phyloP scores from a whole-genome alignment of 2,329 filamentous ascomycete genomes.

The Pezicula neosporulosa region DNA sequence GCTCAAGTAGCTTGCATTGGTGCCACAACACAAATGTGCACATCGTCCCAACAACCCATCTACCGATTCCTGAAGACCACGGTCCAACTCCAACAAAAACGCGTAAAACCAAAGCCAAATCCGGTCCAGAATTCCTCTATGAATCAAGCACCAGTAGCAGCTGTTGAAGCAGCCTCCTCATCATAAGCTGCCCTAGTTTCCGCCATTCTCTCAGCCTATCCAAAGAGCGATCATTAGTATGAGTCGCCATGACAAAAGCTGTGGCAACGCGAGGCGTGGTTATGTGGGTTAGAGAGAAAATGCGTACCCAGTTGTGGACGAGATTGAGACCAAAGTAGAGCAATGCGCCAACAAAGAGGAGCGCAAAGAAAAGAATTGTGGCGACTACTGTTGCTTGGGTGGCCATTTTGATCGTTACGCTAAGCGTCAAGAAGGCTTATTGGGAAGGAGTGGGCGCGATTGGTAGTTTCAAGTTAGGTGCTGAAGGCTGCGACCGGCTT shows the following conservation, averaged over 20 bases:
- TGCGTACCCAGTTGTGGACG: constrained; percentile 2
- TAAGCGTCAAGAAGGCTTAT: too few species aligned
- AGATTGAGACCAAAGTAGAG: background rate
- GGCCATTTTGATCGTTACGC: background rate
- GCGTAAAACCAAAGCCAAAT: background rate
- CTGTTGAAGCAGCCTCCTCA: constrained; percentile 1
- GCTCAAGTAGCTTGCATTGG: background rate
- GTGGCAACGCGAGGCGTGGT: too few species aligned
- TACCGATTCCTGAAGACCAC: too few species aligned
- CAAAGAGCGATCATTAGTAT: background rate
- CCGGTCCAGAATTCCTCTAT: background rate
- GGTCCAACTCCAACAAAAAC: too few species aligned
- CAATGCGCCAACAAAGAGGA: background rate
- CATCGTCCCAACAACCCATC: too few species aligned
- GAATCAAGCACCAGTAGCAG: background rate
- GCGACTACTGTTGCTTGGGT: background rate
- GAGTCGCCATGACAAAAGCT: too few species aligned
- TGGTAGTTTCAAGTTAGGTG: too few species aligned
- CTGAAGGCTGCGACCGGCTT: too few species aligned
- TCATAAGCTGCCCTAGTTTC: constrained; percentile 2
- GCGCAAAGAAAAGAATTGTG: background rate
- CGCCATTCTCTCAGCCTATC: background rate
- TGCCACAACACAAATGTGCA: too few species aligned
- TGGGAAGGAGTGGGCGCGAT: too few species aligned
- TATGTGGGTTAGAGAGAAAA: too few species aligned